A percentile compares a stretch with the other conserved stretches of the same genome.
These are phyloP conservation scores for Calonectria multiphialidica DNA, from an alignment of 2,329 filamentous ascomycete genomes.

Conservation along the genomic window DNA sequence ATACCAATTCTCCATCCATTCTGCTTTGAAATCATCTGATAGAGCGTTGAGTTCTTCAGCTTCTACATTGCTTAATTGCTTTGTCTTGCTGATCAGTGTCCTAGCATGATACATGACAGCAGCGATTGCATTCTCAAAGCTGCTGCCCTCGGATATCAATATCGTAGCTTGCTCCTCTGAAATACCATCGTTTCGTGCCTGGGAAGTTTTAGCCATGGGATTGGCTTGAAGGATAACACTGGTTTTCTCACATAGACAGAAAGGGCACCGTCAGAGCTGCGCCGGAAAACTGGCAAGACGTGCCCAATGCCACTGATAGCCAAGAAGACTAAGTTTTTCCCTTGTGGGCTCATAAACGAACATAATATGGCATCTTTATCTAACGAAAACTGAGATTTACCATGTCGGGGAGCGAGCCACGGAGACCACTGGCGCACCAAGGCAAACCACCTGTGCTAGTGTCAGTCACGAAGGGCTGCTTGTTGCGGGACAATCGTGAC, in stretches of 20 bases:
- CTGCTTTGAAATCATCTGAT: slow-evolving; percentile 62
- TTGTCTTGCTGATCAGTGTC: slow-evolving; percentile 57
- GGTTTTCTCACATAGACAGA: slow-evolving; percentile 69
- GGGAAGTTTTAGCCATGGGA: slow-evolving; percentile 26
- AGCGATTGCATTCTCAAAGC: slow-evolving; percentile 81
- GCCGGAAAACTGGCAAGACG: slow-evolving; percentile 77
- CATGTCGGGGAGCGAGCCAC: slow-evolving; percentile 92
- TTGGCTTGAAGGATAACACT: not conserved
- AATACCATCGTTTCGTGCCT: slow-evolving; percentile 76
- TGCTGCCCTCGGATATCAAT: slow-evolving; percentile 77
- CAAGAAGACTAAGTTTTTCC: slow-evolving; percentile 81
- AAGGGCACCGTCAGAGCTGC: slow-evolving; percentile 74
- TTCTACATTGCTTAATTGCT: slow-evolving; percentile 56
- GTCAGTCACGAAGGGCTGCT: slow-evolving; percentile 11
- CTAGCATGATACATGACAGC: slow-evolving; percentile 92
- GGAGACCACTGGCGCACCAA: slow-evolving; percentile 83
- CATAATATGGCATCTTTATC: slow-evolving; percentile 84
- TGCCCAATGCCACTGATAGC: slow-evolving; percentile 81
- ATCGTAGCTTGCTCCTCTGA: slow-evolving; percentile 68
- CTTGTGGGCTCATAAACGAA: slow-evolving; percentile 80
- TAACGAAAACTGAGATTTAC: slow-evolving; percentile 72
- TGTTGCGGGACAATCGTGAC: not conserved
- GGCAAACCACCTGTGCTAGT: slow-evolving; percentile 76
- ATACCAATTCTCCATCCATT: slow-evolving; percentile 90
- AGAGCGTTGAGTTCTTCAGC: slow-evolving; percentile 60